Conservation (phyloP, 2,329 filamentous ascomycete species). For the Stemphylium lycopersici region DNA sequence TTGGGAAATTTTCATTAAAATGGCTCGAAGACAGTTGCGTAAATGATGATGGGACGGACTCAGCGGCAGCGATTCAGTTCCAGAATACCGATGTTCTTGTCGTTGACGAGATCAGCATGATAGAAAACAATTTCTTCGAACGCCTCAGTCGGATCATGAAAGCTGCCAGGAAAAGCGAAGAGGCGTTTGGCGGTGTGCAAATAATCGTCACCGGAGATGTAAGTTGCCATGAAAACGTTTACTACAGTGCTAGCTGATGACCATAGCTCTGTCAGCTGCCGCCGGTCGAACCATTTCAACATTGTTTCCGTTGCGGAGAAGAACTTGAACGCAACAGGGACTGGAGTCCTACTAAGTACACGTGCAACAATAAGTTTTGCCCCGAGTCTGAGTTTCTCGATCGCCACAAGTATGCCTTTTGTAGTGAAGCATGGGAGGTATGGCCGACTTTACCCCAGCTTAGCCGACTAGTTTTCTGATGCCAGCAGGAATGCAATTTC, state of each 20-base stretch:
- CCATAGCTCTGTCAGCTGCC: constrained; percentile 52
- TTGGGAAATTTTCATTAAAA: too few relatives aligned
- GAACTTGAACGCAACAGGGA: constrained; percentile 26
- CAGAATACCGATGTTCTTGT: constrained; percentile 61
- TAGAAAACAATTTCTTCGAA: constrained; percentile 61
- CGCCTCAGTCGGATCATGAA: constrained; percentile 58
- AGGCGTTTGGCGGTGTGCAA: constrained; percentile 58
- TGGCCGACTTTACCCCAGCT: too few relatives aligned
- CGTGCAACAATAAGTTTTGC: constrained; percentile 44
- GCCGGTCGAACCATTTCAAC: constrained; percentile 62
- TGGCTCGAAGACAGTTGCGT: too few relatives aligned
- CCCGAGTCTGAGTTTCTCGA: constrained; percentile 43
- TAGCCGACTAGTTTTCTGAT: constrained; percentile 4
- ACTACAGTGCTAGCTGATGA: constrained; percentile 36
- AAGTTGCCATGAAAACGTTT: background rate
- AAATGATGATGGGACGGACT: too few relatives aligned
- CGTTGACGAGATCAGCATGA: constrained; percentile 72
- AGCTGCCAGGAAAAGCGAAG: constrained; percentile 24
- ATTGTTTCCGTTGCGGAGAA: constrained; percentile 59
- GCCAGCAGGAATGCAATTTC: constrained; percentile 56
- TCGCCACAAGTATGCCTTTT: constrained; percentile 65
- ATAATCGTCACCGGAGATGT: constrained; percentile 63
- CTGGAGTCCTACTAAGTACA: background rate
- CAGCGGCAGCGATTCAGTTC: constrained; percentile 36
- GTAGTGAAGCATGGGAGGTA: constrained; percentile 59